phyloP scores from a whole-genome alignment of 345 rosid species.

The Gossypium turneri region DNA sequence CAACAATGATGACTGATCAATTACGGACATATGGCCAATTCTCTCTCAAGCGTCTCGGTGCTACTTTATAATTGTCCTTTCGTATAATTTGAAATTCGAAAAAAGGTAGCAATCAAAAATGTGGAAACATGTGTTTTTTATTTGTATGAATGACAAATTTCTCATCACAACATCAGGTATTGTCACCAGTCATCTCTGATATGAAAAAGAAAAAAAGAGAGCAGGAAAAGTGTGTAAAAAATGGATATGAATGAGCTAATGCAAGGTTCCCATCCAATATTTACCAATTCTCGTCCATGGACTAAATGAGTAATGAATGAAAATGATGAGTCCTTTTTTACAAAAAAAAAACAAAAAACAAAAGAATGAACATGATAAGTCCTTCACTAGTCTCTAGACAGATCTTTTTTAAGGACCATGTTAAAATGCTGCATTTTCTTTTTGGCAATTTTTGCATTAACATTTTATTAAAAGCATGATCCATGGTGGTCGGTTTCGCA shows the following conservation, averaged over 20 bases:
- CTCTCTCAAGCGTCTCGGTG: too few species aligned
- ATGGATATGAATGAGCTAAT: not conserved
- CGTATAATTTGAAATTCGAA: too few species aligned
- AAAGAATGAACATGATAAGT: not conserved
- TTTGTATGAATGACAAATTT: not conserved
- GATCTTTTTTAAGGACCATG: not conserved
- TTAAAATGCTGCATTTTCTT: not conserved
- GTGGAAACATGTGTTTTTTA: not conserved
- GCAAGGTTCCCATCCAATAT: not conserved
- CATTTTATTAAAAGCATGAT: not conserved
- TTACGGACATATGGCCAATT: too few species aligned
- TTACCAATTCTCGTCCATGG: not conserved
- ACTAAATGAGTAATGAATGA: too few species aligned
- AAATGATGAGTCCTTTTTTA: too few species aligned
- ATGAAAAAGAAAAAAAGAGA: not conserved
- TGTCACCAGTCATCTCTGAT: constrained; percentile 6
- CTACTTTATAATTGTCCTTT: too few species aligned
- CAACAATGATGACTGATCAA: too few species aligned
- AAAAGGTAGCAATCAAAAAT: too few species aligned
- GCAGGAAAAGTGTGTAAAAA: not conserved
- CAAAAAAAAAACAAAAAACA: too few species aligned
- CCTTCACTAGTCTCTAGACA: not conserved
- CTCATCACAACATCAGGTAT: not conserved
- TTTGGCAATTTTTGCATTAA: too few species aligned
- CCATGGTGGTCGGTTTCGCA: not conserved